Base-by-base conservation (phyloP, 345 rosid species). In the Rhizophora mangle region DNA sequence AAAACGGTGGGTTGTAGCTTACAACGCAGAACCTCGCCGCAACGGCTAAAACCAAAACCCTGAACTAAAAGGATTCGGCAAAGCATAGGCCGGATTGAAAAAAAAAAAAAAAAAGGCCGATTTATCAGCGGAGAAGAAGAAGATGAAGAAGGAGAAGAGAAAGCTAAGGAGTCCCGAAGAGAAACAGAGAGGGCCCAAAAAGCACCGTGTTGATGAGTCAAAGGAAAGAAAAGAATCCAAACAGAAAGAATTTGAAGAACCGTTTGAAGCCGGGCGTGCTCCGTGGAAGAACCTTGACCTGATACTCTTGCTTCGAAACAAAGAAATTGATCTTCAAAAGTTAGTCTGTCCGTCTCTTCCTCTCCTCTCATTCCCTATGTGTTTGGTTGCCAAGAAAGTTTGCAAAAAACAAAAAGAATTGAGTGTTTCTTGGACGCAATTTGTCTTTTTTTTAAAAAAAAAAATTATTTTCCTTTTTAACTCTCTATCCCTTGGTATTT, bases 281-380 rank as follows among this genome's bases (percentile, higher is more conserved):
- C 85, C 89, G 37, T 95, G 98, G 98, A 82, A 75, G 77, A 92
- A 92, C 72, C 83, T 95, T 15, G 80, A 90, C 74, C 79, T 95
- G 65, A 83, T 92, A 72, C 82, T 87, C 15, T 81, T 79, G 8
- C 59, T 92, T 54, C 87, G 85, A 74, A 81, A 53, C 76, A 85
- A 64, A 43, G 78, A 80, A 67, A 55, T 86, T 72, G 83, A 75
- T 36, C 69, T 80, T 57, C 82, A 82, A 73, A 85, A 75, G 99
- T 95, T 29, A 70, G 93, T 74, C 68, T 74, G 47, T 27, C 65
- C 60, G 52, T 24, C 65, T 66, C 15, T 63, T 22, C 63, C 5
- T 8, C 13, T 39, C 65, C 5, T 8, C 13, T 39, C 8, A 3
- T n/a, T 43, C 2, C 32, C 62, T 43, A 43, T 24, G n/a, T 65